A percentile compares a stretch with the other conserved stretches of the same genome.
phyloP scores from a whole-genome alignment of 257 asterid genomes.

The Hygrophila difformis region DNA sequence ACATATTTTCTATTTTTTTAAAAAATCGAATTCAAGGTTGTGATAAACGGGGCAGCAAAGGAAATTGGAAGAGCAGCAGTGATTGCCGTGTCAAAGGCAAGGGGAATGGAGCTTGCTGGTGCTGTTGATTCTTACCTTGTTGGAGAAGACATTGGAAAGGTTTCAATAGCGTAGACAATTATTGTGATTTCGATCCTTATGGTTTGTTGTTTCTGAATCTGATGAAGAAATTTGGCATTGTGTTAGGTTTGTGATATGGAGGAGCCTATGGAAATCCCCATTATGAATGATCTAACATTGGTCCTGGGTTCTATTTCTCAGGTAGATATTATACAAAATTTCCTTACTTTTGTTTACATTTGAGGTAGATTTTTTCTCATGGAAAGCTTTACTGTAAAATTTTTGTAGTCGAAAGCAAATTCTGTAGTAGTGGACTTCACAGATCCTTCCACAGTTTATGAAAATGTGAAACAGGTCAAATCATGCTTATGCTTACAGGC shows the following conservation, averaged over 20 bases:
- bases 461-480: constrained; percentile 77
- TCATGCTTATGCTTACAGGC: too few relatives aligned
- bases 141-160: constrained; percentile 85
- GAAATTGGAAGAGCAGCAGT: constrained; percentile 90
- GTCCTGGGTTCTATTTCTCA: constrained; percentile 86
- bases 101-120: constrained; percentile 93
- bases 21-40: constrained; percentile 27
- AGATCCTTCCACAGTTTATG: constrained; percentile 75
- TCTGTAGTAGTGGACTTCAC: constrained; percentile 86
- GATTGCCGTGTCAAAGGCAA: constrained; percentile 67
- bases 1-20: too few relatives aligned
- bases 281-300: constrained; percentile 75
- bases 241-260: constrained; percentile 76
- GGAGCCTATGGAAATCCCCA: constrained; percentile 78
- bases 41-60: constrained; percentile 84
- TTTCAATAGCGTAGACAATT: not conserved
- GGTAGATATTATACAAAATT: constrained; percentile 22
- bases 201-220: not conserved
- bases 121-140: constrained; percentile 68
- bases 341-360: too few relatives aligned
- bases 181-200: not conserved
- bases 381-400: too few relatives aligned
- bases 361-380: too few relatives aligned
- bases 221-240: not conserved
- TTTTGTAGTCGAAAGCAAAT: constrained; percentile 46